Base-by-base conservation (phyloP, 2,329 filamentous ascomycete genomes). In the Beauveria sp. region DNA sequence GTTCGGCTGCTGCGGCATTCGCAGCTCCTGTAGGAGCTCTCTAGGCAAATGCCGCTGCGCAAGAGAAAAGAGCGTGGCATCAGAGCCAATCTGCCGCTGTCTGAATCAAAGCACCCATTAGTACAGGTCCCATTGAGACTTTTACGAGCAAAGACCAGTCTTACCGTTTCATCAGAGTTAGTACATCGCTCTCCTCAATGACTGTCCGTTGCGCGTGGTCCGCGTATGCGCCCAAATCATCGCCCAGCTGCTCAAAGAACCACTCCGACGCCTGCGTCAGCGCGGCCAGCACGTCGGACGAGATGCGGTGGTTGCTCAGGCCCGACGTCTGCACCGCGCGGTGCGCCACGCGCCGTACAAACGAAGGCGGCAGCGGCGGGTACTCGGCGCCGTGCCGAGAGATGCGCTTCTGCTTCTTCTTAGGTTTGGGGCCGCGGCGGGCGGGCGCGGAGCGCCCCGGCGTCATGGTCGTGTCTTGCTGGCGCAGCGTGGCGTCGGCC, bases 201-300 rank as follows among this genome's bases (percentile, higher is more conserved):
- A 87, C 91, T 74, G 89, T 95, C 38, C 92, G 84, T 38, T 89
- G 88, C 5, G 89, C 91, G 73, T 97, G 92, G 64, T 85, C 81
- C 20, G 92, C 89, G 72, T 93, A 96, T 2, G 87, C 88, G 14
- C 84, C 84, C 60, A 96, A 76, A 70, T 96, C 91, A 64, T 92
- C 89, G 53, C 89, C 86, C 2, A 90, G 78, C 73, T 96, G 92
- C 75, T 96, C 91, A 72, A 96, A 96, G 73, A 92, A 96, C 88
- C 91, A 95, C 64, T 96, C 90, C 3, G 90, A 90, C 1, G 91
- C 90, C 71, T 91, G 88, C 69, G 88, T 86, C 60, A 96, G 85
- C 5, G 88, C 88, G 34, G 83, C 82, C 43, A 96, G 76, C 1
- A 89, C 87, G 57, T 95, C 90, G 51, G 88, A 85, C 62, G 82